These are phyloP conservation scores for Cadophora gregata DNA, from an alignment of 2,329 filamentous ascomycete species.

Conservation along the genomic window DNA sequence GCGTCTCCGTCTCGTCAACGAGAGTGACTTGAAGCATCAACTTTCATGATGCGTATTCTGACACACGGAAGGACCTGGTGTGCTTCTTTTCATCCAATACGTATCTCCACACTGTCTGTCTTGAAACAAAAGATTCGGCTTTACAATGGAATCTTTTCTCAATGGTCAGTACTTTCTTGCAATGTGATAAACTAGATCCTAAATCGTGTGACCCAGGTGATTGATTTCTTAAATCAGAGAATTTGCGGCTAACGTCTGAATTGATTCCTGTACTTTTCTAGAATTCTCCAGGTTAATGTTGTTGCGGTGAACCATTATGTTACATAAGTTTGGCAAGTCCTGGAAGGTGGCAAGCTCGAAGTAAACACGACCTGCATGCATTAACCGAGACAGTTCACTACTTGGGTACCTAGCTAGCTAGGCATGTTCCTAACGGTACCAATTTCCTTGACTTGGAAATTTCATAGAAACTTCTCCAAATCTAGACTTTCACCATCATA, in stretches of 20 bases:
- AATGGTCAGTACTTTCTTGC: neutral
- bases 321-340: neutral
- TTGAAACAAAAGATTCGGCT: neutral
- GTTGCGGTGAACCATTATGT: neutral
- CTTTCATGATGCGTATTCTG: slow-evolving; percentile 7
- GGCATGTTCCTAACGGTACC: no score
- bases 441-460: no score
- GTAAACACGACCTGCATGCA: neutral
- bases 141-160: neutral
- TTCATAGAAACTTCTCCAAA: no score
- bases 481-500: no score
- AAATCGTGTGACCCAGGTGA: no score
- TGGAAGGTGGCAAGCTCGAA: neutral
- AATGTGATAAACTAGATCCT: neutral
- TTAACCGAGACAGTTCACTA: slow-evolving; percentile 2
- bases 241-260: no score
- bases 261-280: no score
- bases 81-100: neutral
- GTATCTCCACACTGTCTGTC: neutral
- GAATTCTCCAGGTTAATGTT: no score
- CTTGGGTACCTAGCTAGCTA: no score
- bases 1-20: neutral
- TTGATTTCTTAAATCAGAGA: no score
- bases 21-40: slow-evolving; percentile 2
- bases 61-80: neutral